phyloP scores from a whole-genome alignment of 2,329 filamentous ascomycete genomes.

The Cercospora sp. region DNA sequence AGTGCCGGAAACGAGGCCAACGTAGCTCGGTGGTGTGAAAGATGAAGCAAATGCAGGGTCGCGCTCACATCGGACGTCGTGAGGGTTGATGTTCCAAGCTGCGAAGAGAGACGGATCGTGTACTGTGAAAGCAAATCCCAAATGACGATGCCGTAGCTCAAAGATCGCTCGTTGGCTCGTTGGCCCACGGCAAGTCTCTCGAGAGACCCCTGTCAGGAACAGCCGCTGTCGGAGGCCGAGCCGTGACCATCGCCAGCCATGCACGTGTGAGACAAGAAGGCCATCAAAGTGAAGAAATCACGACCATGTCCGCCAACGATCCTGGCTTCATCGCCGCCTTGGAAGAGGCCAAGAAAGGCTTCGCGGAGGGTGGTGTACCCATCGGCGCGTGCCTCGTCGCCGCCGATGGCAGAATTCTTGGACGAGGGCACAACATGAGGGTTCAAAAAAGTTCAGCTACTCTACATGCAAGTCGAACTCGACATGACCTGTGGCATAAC shows the following conservation, averaged over 20 bases:
- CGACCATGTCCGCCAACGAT: constrained; percentile 41
- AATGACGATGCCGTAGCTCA: constrained; percentile 8
- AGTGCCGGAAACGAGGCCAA: neutral
- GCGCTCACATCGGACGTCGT: neutral
- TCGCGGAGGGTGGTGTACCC: constrained; percentile 59
- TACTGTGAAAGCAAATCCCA: constrained; percentile 3
- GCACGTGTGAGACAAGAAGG: neutral
- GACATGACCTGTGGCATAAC: neutral
- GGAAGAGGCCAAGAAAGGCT: constrained; percentile 57
- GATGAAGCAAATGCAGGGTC: neutral
- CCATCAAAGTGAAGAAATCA: constrained; percentile 17
- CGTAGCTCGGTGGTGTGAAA: neutral
- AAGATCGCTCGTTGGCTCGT: constrained; percentile 1
- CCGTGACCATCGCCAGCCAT: neutral
- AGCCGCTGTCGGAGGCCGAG: constrained; percentile 2
- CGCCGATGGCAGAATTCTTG: constrained; percentile 67
- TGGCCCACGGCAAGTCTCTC: constrained; percentile 1
- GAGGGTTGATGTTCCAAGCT: neutral
- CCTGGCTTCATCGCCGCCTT: constrained; percentile 59
- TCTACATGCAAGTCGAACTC: constrained; percentile 59
- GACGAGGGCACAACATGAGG: constrained; percentile 71
- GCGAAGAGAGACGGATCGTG: neutral
- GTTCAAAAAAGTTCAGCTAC: constrained; percentile 71
- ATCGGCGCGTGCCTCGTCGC: constrained; percentile 64
- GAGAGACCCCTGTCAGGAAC: constrained; percentile 4